phyloP scores from a whole-genome alignment of 2,329 filamentous ascomycete species.

The Rachicladosporium sp. region DNA sequence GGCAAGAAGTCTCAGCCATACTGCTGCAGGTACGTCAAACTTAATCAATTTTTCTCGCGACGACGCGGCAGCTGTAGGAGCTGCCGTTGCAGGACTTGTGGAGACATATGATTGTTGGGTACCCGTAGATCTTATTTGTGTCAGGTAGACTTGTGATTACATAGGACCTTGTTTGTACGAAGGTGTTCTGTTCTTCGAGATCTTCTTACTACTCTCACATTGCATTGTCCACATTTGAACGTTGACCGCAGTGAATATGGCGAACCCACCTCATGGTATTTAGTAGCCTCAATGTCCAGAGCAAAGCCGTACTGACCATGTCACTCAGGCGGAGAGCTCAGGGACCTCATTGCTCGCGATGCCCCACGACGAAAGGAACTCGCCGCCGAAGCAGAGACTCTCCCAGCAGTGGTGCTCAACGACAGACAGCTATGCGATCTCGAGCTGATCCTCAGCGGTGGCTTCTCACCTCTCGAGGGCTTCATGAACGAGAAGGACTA shows the following conservation, averaged over 20 bases:
- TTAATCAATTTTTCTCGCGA: too few species aligned
- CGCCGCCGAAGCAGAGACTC: conserved; percentile 66
- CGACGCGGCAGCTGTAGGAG: too few species aligned
- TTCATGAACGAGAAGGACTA: conserved; percentile 98
- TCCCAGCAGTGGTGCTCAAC: conserved; percentile 71
- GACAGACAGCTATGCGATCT: conserved; percentile 97
- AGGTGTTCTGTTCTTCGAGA: too few species aligned
- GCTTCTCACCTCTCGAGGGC: conserved; percentile 94
- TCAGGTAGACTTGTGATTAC: too few species aligned
- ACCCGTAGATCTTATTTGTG: too few species aligned
- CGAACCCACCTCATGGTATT: conserved; percentile 40
- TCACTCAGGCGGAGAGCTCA: conserved; percentile 68
- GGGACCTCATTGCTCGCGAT: conserved; percentile 95
- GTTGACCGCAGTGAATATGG: conserved; percentile 24
- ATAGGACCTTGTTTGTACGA: too few species aligned
- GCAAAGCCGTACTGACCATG: conserved; percentile 5
- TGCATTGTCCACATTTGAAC: too few species aligned
- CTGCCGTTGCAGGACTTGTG: too few species aligned
- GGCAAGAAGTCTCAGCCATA: too few species aligned
- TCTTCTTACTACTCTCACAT: too few species aligned
- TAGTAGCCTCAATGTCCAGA: conserved; percentile 10
- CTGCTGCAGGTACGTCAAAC: too few species aligned
- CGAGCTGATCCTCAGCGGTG: conserved; percentile 92
- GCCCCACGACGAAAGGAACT: conserved; percentile 70
- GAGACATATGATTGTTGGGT: too few species aligned